Conservation (phyloP, 2,329 filamentous ascomycete genomes). For the Colletotrichum trifolii region DNA sequence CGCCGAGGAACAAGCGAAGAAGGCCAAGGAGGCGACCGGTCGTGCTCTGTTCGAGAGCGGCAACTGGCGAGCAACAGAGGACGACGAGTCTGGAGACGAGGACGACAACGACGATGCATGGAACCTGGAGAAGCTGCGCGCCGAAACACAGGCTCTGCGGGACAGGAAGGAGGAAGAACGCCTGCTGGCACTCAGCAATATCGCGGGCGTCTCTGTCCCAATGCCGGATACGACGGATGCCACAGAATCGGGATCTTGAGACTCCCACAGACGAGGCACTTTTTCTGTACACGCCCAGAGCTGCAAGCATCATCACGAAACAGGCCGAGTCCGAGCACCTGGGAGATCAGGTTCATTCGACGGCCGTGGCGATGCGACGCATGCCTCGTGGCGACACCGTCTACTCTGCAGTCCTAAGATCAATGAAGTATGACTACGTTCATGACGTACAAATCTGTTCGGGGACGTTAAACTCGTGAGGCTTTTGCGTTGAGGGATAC, state of each 20-base stretch:
- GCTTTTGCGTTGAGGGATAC: constrained; percentile 11
- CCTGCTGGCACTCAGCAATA: constrained; percentile 48
- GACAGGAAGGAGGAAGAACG: constrained; percentile 83
- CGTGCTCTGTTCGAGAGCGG: constrained; percentile 96
- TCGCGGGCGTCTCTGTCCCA: constrained; percentile 22
- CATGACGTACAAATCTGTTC: constrained; percentile 28
- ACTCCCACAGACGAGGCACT: constrained; percentile 11
- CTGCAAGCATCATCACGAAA: constrained; percentile 34
- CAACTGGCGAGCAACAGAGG: constrained; percentile 77
- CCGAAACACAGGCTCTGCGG: constrained; percentile 83
- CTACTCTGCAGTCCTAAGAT: constrained; percentile 34
- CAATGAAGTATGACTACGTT: constrained; percentile 40
- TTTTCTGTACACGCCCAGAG: constrained; percentile 31
- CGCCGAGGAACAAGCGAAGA: constrained; percentile 88
- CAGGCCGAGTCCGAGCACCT: constrained; percentile 39
- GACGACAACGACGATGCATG: constrained; percentile 66
- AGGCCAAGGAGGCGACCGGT: constrained; percentile 95
- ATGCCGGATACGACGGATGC: constrained; percentile 13
- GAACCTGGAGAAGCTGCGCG: constrained; percentile 85
- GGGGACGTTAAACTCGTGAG: constrained; percentile 23
- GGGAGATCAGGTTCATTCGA: constrained; percentile 32
- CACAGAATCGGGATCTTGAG: constrained; percentile 36
- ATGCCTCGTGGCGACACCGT: constrained; percentile 34
- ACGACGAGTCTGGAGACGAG: constrained; percentile 71
- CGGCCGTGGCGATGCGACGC: constrained; percentile 32